Evolutionary conservation across 495 filamentous ascomycete genomes (phyloP), one percentile per base, ranked within the genome.

Genomic region (Xylaria grammica): DNA sequence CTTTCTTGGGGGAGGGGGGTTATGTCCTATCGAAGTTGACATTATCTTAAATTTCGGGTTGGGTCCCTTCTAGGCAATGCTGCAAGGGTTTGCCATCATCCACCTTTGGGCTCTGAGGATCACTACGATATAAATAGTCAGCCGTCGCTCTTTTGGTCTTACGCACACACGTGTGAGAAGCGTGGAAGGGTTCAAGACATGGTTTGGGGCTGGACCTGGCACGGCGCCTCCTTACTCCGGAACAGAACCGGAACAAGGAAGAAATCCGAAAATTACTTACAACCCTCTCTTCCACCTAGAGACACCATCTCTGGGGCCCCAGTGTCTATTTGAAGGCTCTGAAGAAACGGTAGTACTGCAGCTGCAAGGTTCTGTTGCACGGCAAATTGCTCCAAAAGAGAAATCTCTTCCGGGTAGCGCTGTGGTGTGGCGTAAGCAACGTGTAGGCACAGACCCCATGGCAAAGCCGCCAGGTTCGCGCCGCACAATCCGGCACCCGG

Each of bases 1-100:
- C n/a, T n/a, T n/a, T n/a, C n/a, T n/a, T n/a, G n/a, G n/a, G n/a
- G n/a, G n/a, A n/a, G n/a, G n/a, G n/a, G n/a, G n/a, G n/a, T n/a
- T n/a, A n/a, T n/a, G n/a, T n/a, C n/a, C n/a, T n/a, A n/a, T n/a
- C n/a, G n/a, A n/a, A n/a, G n/a, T n/a, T n/a, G n/a, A n/a, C n/a
- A n/a, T n/a, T n/a, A n/a, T n/a, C n/a, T n/a, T n/a, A n/a, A n/a
- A n/a, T 22, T 22, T 24, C 20, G 3, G 20, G 20, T 5, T 3
- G 22, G 3, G 45, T 7, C 5, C 19, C 19, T 48, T 48, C 7
- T 22, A n/a, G n/a, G n/a, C n/a, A n/a, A 20, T 22, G n/a, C 19
- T 26, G 13, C 30, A 49, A 60, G 58, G 3, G 45, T 15, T 20
- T 46, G 30, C 58, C 58, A 51, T 60, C 58, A 60, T 60, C 58